phyloP scores from a whole-genome alignment of 768 basidiomycete species.

The Hygrocybe punicea region DNA sequence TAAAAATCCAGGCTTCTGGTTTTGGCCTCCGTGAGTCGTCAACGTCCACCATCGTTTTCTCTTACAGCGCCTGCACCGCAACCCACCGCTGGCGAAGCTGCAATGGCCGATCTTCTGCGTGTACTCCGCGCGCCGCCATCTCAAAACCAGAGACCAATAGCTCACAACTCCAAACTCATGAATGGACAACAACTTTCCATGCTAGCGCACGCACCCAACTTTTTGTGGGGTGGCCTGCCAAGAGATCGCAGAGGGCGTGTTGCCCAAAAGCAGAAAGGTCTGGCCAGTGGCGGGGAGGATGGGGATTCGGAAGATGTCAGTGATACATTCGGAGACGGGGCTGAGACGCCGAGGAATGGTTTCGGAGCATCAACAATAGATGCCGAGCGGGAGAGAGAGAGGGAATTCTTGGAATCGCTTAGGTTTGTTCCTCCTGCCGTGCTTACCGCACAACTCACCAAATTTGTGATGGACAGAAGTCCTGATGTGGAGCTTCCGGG shows the following conservation, averaged over 20 bases:
- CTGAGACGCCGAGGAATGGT: constrained; percentile 51
- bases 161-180: constrained; percentile 17
- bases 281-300: constrained; percentile 28
- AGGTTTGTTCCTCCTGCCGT: constrained; percentile 31
- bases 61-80: constrained; percentile 55
- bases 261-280: constrained; percentile 46
- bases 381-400: constrained; percentile 41
- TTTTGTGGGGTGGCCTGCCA: constrained; percentile 69
- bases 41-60: constrained; percentile 55
- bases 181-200: constrained; percentile 3
- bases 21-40: constrained; percentile 65
- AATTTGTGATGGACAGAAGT: constrained; percentile 38
- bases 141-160: constrained; percentile 15
- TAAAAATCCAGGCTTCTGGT: constrained; percentile 59
- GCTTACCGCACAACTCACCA: not conserved
- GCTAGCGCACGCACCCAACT: constrained; percentile 52
- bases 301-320: constrained; percentile 33
- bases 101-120: constrained; percentile 63
- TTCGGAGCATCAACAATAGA: constrained; percentile 36
- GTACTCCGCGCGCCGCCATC: constrained; percentile 51
- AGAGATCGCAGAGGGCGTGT: constrained; percentile 78
- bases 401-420: constrained; percentile 55
- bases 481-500: constrained; percentile 44
- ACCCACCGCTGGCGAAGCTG: constrained; percentile 62
- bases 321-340: constrained; percentile 41